Base-by-base conservation (phyloP, 768 basidiomycete genomes). In the Paxillus ammoniavirescens region DNA sequence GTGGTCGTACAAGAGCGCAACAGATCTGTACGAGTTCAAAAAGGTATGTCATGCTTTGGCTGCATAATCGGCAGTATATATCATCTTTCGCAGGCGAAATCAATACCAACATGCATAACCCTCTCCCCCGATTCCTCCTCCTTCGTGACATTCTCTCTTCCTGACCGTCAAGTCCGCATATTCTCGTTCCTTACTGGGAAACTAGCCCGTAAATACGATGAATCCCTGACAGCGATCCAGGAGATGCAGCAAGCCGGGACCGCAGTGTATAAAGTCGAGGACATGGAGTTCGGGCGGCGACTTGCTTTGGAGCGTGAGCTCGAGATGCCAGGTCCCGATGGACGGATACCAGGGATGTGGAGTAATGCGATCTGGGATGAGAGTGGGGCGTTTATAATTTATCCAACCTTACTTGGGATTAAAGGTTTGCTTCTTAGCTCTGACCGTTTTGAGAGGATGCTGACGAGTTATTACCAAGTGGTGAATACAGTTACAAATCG, bases 211-310 rank as follows among this genome's bases (percentile, higher is more conserved):
- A 92, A 91, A 67, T 99, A 98, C 67, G 97, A 99, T 57, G 97
- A 99, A 71, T 93, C 91, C 0, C 78, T 98, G 6, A 74, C 82
- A 28, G 95, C 97, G 0, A 90, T 95, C 37, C 92, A 96, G 67
- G 95, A 98, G 70, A 98, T 99, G 94, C 97, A 99, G 68, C 97
- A 98, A 69, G 95, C 94, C 2, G 96, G 94, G 1, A 97, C 97
- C 4, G 89, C 91, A 0, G 82, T 92, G 17, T 91, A 89, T 72
- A 88, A 84, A 62, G 84, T 98, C 15, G 97, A 99, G 50, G 94
- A 98, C 72, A 99, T 99, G 97, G 97, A 99, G 69, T 98, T 99
- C 64, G 94, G 96, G n/a, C 78, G 96, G 52, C 81, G 96, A n/a
- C 75, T 98, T 57, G 96, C 96, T 4, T 77, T 87, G 30, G 97